These are phyloP conservation scores for Monosporozyma aerobia DNA, from an alignment of 805 yeast genomes.

Conservation along the genomic window DNA sequence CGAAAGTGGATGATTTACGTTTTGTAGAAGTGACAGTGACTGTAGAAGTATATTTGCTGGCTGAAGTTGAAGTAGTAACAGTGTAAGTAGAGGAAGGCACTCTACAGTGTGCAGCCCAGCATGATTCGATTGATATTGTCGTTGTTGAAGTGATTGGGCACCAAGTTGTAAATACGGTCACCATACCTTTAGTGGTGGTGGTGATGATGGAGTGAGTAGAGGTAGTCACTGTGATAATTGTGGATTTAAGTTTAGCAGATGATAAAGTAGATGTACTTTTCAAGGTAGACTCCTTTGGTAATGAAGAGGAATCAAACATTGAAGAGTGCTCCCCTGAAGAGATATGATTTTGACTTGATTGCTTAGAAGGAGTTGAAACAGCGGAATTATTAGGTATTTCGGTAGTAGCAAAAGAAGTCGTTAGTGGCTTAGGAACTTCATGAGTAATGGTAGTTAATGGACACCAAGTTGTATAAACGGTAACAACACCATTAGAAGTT, in stretches of 20 bases:
- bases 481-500: slow-evolving; percentile 24
- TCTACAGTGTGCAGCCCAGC: slow-evolving; percentile 3
- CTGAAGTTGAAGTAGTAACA: background rate
- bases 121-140: slow-evolving; percentile 5
- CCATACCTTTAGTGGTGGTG: slow-evolving; percentile 4
- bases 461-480: slow-evolving; percentile 36
- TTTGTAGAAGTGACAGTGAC: background rate
- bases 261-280: slow-evolving; percentile 1
- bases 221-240: background rate
- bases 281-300: background rate
- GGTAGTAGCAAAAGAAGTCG: background rate
- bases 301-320: background rate
- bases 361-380: background rate
- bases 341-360: background rate
- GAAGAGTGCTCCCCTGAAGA: background rate
- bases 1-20: background rate
- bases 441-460: slow-evolving; percentile 20
- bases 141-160: slow-evolving; percentile 23
- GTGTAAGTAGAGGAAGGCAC: background rate
- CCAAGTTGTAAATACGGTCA: slow-evolving; percentile 33
- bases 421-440: background rate
- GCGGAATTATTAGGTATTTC: background rate
- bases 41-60: background rate
- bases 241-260: slow-evolving; percentile 1
- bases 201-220: slow-evolving; percentile 2